phyloP scores from a whole-genome alignment of 805 yeast genomes.

The Candida vaughaniae region DNA sequence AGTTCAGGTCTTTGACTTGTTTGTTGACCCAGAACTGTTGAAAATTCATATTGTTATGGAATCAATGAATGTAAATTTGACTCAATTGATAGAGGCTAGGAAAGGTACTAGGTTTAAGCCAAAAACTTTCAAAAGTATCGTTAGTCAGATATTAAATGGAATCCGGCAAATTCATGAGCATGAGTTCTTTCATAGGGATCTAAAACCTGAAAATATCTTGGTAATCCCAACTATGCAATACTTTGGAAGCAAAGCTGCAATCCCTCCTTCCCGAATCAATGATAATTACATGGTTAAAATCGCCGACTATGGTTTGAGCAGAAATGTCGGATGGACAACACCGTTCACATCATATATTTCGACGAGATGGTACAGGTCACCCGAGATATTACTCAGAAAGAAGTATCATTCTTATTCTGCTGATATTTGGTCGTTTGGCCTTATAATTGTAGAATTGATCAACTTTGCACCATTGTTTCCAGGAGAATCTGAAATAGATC shows the following conservation, averaged over 20 bases:
- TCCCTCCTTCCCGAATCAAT: slow-evolving; percentile 40
- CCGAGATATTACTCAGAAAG: slow-evolving; percentile 71
- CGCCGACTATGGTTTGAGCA: slow-evolving; percentile 79
- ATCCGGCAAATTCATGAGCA: slow-evolving; percentile 75
- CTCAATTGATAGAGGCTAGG: slow-evolving; percentile 71
- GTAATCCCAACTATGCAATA: slow-evolving; percentile 58
- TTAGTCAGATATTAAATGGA: slow-evolving; percentile 73
- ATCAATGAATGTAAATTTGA: slow-evolving; percentile 76
- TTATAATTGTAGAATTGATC: slow-evolving; percentile 72
- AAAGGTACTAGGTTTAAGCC: slow-evolving; percentile 53
- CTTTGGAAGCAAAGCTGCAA: slow-evolving; percentile 40
- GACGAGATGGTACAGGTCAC: slow-evolving; percentile 85
- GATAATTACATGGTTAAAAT: slow-evolving; percentile 64
- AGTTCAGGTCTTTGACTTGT: slow-evolving; percentile 75
- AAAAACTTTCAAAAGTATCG: slow-evolving; percentile 60
- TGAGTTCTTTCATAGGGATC: slow-evolving; percentile 80
- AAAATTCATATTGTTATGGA: slow-evolving; percentile 86
- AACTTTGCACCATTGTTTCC: slow-evolving; percentile 80
- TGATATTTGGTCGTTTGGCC: slow-evolving; percentile 87
- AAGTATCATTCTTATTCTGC: slow-evolving; percentile 63
- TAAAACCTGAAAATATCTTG: slow-evolving; percentile 90
- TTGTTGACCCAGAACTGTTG: slow-evolving; percentile 60
- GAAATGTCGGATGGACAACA: slow-evolving; percentile 51
- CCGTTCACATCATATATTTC: slow-evolving; percentile 76
- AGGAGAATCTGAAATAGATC: slow-evolving; percentile 78